A percentile compares a stretch with the other conserved stretches of the same genome.
phyloP scores from a whole-genome alignment of 2,329 filamentous ascomycete species.

The Colletotrichum liriopes region DNA sequence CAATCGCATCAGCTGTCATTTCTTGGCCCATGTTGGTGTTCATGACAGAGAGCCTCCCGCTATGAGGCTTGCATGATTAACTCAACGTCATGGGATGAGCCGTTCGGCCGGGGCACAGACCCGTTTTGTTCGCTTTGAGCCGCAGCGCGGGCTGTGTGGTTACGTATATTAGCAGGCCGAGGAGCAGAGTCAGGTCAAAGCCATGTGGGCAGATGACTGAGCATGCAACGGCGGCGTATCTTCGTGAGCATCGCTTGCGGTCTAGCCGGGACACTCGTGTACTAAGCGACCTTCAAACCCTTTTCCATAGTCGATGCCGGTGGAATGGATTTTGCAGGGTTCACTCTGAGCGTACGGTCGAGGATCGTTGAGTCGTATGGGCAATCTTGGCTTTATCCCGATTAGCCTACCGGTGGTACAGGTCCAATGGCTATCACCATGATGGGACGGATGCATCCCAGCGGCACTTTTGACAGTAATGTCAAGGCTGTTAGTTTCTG shows the following conservation, averaged over 20 bases:
- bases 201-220: conserved; percentile 16
- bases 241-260: background rate
- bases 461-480: background rate
- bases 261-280: background rate
- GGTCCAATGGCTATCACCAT: background rate
- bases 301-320: background rate
- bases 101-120: conserved; percentile 29
- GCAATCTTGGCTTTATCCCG: background rate
- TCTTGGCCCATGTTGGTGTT: background rate
- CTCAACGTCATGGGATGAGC: conserved; percentile 31
- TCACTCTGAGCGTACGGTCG: background rate
- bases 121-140: conserved; percentile 17
- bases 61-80: conserved; percentile 7
- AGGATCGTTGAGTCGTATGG: conserved; percentile 1
- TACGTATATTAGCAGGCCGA: conserved; percentile 21
- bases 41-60: conserved; percentile 7
- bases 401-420: background rate
- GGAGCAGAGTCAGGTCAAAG: conserved; percentile 13
- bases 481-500: background rate
- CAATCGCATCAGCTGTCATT: conserved; percentile 14
- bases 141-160: conserved; percentile 23
- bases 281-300: background rate
- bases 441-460: background rate
- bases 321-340: background rate
- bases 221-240: conserved; percentile 31